These are phyloP conservation scores for Rostrohypoxylon terebratum DNA, from an alignment of 495 filamentous ascomycete species.

Conservation along the genomic window DNA sequence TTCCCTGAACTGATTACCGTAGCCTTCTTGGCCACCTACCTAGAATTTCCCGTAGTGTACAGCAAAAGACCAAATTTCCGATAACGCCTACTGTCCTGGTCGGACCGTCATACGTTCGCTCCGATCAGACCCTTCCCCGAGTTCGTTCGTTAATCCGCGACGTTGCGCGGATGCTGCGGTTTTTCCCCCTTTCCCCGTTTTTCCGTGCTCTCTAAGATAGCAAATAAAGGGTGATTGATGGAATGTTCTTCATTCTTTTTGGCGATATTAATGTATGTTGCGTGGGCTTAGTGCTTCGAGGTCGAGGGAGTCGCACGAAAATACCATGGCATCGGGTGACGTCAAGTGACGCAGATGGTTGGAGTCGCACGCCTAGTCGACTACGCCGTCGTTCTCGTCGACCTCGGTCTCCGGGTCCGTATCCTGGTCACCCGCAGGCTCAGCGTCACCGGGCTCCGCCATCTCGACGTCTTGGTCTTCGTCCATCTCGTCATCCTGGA, in stretches of 20 bases:
- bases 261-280: not conserved
- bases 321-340: not conserved
- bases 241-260: not conserved
- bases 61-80: not conserved
- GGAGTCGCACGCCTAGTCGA: not conserved
- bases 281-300: not conserved
- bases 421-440: constrained; percentile 51
- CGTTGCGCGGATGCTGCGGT: not conserved
- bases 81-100: not conserved
- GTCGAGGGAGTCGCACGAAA: not conserved
- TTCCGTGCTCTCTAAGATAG: not conserved
- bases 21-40: not conserved
- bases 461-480: constrained; percentile 51
- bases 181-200: constrained; percentile 1
- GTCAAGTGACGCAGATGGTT: not conserved
- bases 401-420: constrained; percentile 57
- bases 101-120: not conserved
- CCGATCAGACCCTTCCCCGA: not conserved
- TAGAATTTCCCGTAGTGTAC: not conserved
- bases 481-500: constrained; percentile 45
- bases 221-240: not conserved
- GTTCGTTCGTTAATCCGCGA: not conserved
- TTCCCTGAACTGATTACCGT: constrained; percentile 1
- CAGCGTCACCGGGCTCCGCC: constrained; percentile 42
- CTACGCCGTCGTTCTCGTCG: constrained; percentile 49